Evolutionary conservation across 441 rosid species (phyloP).

Genomic region (Jatropha multifida): DNA sequence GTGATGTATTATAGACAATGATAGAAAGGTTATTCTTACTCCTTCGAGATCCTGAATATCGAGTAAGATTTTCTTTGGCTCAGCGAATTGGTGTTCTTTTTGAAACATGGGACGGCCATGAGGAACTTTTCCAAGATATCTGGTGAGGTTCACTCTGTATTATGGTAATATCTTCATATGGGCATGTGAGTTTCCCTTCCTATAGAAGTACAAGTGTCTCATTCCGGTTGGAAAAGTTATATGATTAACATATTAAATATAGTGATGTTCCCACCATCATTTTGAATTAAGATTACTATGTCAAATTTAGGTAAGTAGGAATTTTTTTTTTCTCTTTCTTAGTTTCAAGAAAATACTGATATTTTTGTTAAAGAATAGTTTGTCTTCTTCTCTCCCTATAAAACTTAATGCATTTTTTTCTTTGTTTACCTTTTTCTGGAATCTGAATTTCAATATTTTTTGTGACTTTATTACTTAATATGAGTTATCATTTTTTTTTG

Average conservation of each 20-base stretch:
- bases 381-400: not conserved
- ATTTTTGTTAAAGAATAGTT: not conserved
- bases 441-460: not conserved
- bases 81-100: constrained; percentile 81
- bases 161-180: not conserved
- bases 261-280: not conserved
- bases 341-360: not conserved
- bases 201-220: not conserved
- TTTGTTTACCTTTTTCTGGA: not conserved
- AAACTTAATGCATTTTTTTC: not conserved
- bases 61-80: constrained; percentile 77
- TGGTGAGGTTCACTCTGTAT: constrained; percentile 54
- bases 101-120: constrained; percentile 99
- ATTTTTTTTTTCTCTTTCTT: not conserved
- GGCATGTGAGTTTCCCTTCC: not conserved
- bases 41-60: constrained; percentile 90
- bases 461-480: not conserved
- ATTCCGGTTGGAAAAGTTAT: not conserved
- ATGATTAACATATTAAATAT: not conserved
- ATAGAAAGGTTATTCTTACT: constrained; percentile 67
- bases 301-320: not conserved
- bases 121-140: constrained; percentile 87
- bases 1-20: constrained; percentile 56
- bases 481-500: not conserved
- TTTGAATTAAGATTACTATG: not conserved